Conservation (phyloP, 1,139 yeast species). For the Saccharomyces hybrid region DNA sequence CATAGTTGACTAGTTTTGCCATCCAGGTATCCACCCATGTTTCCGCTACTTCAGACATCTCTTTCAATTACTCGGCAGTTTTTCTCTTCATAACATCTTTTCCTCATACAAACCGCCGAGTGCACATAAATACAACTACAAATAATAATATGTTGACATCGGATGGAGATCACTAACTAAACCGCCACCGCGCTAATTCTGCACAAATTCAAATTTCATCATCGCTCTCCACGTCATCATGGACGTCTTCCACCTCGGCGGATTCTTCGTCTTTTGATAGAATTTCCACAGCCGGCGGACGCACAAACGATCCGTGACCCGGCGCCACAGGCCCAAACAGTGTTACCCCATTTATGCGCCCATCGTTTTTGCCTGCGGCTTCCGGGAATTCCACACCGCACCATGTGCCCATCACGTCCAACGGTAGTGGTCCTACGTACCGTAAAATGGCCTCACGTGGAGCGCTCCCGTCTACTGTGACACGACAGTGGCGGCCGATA, state of each 20-base stretch:
- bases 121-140: background rate
- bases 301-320: slow-evolving; percentile 58
- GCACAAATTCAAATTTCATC: background rate
- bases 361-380: slow-evolving; percentile 76
- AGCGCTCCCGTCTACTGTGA: slow-evolving; percentile 33
- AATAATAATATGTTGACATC: background rate
- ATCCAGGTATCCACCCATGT: background rate
- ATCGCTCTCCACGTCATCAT: background rate
- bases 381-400: slow-evolving; percentile 70
- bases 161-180: background rate
- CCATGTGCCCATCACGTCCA: slow-evolving; percentile 52
- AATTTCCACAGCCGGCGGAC: slow-evolving; percentile 30
- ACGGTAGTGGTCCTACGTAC: slow-evolving; percentile 55
- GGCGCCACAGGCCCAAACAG: slow-evolving; percentile 53
- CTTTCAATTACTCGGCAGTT: background rate
- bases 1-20: background rate
- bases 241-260: background rate
- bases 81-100: background rate
- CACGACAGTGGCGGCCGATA: slow-evolving; percentile 1
- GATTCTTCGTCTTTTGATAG: background rate
- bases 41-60: background rate
- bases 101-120: background rate
- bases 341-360: slow-evolving; percentile 53
- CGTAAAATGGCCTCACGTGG: slow-evolving; percentile 49
- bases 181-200: slow-evolving; percentile 1